phyloP scores from a whole-genome alignment of 208 protist species.

The Lotmaria passim region DNA sequence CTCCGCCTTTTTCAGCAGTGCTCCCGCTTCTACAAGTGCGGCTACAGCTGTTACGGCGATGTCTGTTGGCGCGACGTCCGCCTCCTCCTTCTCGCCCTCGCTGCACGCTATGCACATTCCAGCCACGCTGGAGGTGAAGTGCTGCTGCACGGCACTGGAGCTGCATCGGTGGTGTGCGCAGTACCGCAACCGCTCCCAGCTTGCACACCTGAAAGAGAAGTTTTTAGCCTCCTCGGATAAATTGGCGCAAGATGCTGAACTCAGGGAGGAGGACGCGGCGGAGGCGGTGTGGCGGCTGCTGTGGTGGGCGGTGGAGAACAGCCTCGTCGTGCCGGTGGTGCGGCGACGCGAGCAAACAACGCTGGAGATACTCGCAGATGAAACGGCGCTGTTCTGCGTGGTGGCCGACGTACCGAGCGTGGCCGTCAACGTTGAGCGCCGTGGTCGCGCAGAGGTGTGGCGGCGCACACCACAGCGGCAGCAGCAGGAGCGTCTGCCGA shows the following conservation, averaged over 20 bases:
- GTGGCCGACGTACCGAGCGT: constrained; percentile 19
- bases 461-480: neutral
- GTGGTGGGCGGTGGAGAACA: constrained; percentile 43
- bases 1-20: too few species aligned
- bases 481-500: constrained; percentile 1
- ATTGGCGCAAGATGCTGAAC: neutral
- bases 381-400: constrained; percentile 45
- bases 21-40: too few species aligned
- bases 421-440: constrained; percentile 33
- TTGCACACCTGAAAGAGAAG: constrained; percentile 2
- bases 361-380: constrained; percentile 36
- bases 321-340: constrained; percentile 29
- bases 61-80: neutral
- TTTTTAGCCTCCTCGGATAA: neutral
- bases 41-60: too few species aligned
- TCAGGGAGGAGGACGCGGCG: constrained; percentile 1
- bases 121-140: constrained; percentile 26
- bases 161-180: constrained; percentile 13
- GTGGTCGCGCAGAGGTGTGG: constrained; percentile 23
- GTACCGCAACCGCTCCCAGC: constrained; percentile 4
- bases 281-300: constrained; percentile 30
- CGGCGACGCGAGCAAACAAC: constrained; percentile 23
- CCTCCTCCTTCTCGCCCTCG: neutral
- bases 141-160: constrained; percentile 30
- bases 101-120: constrained; percentile 23